Conservation (phyloP, 192 early-diverging fungal species). For the Entophlyctis luteolus region DNA sequence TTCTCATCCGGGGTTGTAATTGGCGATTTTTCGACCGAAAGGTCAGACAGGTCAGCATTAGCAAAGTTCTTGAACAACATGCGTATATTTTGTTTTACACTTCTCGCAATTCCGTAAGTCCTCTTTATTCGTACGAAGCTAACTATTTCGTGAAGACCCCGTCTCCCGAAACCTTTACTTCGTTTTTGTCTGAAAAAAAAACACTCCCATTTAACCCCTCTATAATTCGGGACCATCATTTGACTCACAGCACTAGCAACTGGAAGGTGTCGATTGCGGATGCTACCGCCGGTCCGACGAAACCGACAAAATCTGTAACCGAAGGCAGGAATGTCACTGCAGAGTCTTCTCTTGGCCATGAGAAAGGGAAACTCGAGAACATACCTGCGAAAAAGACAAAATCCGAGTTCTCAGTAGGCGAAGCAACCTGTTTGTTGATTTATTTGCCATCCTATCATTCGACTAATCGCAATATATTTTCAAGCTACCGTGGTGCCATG, state of each 20-base stretch:
- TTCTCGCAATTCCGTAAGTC: constrained; percentile 1
- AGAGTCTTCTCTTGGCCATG: neutral
- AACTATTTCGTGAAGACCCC: neutral
- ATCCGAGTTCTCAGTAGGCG: neutral
- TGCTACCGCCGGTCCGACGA: neutral
- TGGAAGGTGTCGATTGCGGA: constrained; percentile 6
- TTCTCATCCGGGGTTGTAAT: neutral
- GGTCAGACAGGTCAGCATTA: constrained; percentile 64
- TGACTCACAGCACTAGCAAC: constrained; percentile 1
- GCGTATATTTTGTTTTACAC: constrained; percentile 87
- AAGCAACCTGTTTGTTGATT: neutral
- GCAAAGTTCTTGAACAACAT: constrained; percentile 66
- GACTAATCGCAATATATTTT: too few relatives aligned
- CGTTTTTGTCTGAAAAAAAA: constrained; percentile 9
- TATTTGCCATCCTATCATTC: too few relatives aligned
- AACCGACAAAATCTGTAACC: neutral
- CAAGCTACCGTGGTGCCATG: neutral
- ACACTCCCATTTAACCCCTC: constrained; percentile 12
- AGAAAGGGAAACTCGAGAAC: too few relatives aligned
- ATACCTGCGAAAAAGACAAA: neutral
- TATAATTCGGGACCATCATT: neutral
- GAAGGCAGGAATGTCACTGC: neutral
- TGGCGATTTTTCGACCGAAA: neutral
- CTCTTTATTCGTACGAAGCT: neutral
- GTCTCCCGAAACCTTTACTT: neutral